These are phyloP conservation scores for Diaporthe sp. DNA, from an alignment of 2,329 filamentous ascomycete species.

Conservation along the genomic window DNA sequence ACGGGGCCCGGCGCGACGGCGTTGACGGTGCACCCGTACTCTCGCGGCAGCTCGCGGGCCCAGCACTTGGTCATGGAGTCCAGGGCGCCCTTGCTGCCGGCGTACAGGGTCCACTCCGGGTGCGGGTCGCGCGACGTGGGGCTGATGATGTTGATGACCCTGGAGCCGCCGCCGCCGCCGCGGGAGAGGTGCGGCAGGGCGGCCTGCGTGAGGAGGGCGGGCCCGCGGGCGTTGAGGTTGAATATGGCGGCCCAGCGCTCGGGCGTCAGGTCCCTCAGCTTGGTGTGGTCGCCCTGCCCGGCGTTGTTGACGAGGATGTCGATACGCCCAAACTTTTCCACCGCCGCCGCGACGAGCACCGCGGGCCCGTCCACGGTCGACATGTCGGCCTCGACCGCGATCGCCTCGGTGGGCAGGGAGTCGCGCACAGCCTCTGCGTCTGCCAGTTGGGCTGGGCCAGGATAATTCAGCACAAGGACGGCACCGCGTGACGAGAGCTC, in stretches of 20 bases:
- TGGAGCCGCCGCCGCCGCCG: neutral
- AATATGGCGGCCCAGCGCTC: constrained; percentile 7
- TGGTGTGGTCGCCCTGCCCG: neutral
- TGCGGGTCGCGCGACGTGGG: constrained; percentile 27
- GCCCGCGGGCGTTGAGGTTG: constrained; percentile 25
- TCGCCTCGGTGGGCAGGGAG: constrained; percentile 59
- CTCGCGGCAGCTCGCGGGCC: constrained; percentile 39
- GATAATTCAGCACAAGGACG: constrained; percentile 16
- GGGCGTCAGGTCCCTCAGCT: neutral
- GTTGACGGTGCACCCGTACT: constrained; percentile 22
- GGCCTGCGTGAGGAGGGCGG: constrained; percentile 18
- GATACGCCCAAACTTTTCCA: neutral
- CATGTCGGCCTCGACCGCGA: constrained; percentile 67
- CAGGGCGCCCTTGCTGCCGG: constrained; percentile 31
- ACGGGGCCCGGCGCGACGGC: constrained; percentile 11
- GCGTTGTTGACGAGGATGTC: constrained; percentile 25
- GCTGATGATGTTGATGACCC: constrained; percentile 35
- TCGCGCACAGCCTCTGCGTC: neutral
- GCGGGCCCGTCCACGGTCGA: constrained; percentile 64
- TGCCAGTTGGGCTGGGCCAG: neutral
- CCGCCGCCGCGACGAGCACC: constrained; percentile 40
- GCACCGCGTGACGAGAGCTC: constrained; percentile 26
- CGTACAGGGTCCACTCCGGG: constrained; percentile 29
- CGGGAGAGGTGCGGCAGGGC: constrained; percentile 9
- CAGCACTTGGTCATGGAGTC: constrained; percentile 35